phyloP scores from a whole-genome alignment of 2,329 filamentous ascomycete species.

The Lachnellula willkommii region DNA sequence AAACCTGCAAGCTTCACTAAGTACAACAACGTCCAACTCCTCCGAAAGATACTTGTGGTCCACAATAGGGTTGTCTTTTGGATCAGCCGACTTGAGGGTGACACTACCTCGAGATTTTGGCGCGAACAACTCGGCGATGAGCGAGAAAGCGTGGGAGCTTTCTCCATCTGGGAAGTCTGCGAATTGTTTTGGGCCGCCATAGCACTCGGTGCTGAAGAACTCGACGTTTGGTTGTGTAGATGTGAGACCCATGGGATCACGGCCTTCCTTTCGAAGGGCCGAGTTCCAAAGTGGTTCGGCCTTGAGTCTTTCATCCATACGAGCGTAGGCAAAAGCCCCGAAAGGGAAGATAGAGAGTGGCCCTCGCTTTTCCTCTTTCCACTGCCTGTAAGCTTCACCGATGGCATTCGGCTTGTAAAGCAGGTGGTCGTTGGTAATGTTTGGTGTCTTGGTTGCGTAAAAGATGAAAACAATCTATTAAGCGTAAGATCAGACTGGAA shows the following conservation, averaged over 20 bases:
- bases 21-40: conserved; percentile 52
- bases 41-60: conserved; percentile 55
- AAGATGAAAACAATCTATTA: conserved; percentile 52
- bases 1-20: conserved; percentile 53
- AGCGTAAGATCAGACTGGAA: conserved; percentile 3
- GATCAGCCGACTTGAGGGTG: conserved; percentile 43
- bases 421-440: conserved; percentile 51
- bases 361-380: conserved; percentile 53
- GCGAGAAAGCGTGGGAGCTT: conserved; percentile 50
- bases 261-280: conserved; percentile 42
- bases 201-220: conserved; percentile 58
- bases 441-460: conserved; percentile 50
- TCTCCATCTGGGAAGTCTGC: conserved; percentile 45
- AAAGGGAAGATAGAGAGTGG: conserved; percentile 58
- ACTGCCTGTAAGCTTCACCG: conserved; percentile 46
- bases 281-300: conserved; percentile 50
- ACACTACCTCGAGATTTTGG: conserved; percentile 53
- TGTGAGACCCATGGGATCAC: conserved; percentile 59
- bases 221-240: conserved; percentile 54
- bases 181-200: conserved; percentile 55
- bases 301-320: conserved; percentile 54
- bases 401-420: conserved; percentile 51
- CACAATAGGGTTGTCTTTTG: conserved; percentile 48
- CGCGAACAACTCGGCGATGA: conserved; percentile 53
- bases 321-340: conserved; percentile 55